Percentiles rank a stretch among this genome's conserved stretches.
phyloP scores from a whole-genome alignment of 371 early-diverging fungal species.

The Mortierella sp. region DNA sequence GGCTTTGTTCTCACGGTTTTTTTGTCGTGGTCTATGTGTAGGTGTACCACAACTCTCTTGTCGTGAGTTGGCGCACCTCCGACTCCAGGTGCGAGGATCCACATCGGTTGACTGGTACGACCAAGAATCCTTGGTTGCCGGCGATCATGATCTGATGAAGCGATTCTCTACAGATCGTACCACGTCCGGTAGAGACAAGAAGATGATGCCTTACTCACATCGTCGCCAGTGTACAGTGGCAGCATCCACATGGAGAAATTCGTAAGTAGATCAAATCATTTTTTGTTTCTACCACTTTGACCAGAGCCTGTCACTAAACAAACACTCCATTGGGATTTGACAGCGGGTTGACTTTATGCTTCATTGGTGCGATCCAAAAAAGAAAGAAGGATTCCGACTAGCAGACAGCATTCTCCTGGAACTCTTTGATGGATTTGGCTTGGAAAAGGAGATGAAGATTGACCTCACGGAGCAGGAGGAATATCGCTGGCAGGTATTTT shows the following conservation, averaged over 20 bases:
- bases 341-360: conserved; percentile 21
- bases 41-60: no score
- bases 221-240: conserved; percentile 19
- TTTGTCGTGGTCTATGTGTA: conserved; percentile 6
- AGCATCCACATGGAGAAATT: conserved; percentile 19
- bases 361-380: conserved; percentile 18
- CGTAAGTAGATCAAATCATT: conserved; percentile 9
- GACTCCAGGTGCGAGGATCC: conserved; percentile 14
- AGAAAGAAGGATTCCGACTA: conserved; percentile 11
- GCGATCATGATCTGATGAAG: conserved; percentile 1
- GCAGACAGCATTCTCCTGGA: conserved; percentile 21
- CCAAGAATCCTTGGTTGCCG: conserved; percentile 3
- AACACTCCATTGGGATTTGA: conserved; percentile 16
- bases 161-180: conserved; percentile 14
- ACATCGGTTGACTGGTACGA: conserved; percentile 22
- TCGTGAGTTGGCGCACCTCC: conserved; percentile 5
- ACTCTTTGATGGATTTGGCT: conserved; percentile 16
- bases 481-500: conserved; percentile 9
- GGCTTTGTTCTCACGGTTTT: conserved; percentile 7
- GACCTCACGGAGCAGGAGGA: conserved; percentile 12
- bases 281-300: no score
- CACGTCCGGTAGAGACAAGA: conserved; percentile 15
- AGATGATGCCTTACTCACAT: conserved; percentile 13
- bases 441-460: conserved; percentile 18
- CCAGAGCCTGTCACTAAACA: no score